phyloP scores from a whole-genome alignment of 75 land plant species.

The Larix kaempferi region DNA sequence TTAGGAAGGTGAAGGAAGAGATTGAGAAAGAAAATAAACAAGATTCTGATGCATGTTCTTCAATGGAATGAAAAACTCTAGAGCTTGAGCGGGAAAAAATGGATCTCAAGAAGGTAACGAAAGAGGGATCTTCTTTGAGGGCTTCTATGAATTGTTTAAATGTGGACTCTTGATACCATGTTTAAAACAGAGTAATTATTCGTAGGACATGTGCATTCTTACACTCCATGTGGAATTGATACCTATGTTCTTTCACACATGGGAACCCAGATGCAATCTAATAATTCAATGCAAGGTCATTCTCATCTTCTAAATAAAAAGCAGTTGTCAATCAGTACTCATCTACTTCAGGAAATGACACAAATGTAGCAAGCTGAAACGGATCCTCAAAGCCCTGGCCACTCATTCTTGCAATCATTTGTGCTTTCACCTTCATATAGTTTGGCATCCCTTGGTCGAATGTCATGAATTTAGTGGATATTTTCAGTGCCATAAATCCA shows the following conservation, averaged over 20 bases:
- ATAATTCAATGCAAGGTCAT: constrained; percentile 9
- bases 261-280: neutral
- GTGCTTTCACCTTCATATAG: neutral
- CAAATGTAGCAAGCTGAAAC: neutral
- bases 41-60: too few relatives aligned
- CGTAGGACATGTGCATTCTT: too few relatives aligned
- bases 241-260: neutral
- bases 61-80: too few relatives aligned
- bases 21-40: too few relatives aligned
- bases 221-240: too few relatives aligned
- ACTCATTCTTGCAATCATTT: neutral
- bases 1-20: too few relatives aligned
- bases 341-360: neutral
- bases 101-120: too few relatives aligned
- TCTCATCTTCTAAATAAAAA: constrained; percentile 4
- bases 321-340: neutral
- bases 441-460: neutral
- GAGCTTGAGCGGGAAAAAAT: too few relatives aligned
- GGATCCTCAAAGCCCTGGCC: neutral
- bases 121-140: too few relatives aligned
- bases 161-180: too few relatives aligned
- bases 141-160: too few relatives aligned
- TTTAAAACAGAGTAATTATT: too few relatives aligned
- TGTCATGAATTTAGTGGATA: constrained; percentile 10
- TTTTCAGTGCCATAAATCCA: neutral